Base-by-base conservation (phyloP, 2,329 filamentous ascomycete species). In the Pseudonectria buxi region DNA sequence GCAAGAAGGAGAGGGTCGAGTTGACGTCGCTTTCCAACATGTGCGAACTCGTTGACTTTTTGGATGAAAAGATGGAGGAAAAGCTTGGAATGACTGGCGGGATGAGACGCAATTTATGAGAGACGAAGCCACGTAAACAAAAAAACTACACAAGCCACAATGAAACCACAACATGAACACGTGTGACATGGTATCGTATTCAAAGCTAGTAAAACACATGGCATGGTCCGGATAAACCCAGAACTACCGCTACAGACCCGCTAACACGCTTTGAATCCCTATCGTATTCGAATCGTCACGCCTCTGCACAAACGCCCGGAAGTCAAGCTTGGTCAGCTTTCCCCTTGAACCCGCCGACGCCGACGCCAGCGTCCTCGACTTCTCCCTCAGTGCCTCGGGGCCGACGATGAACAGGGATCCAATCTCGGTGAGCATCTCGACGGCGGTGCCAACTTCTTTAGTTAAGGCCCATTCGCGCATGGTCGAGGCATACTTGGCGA, bases 351-450 rank as follows among this genome's bases (percentile, higher is more conserved):
- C 62, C 33, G 53, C 58, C 39, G 47, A 60, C 33, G 53, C 68
- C 38, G 59, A 59, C 43, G 56, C 69, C 40, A 83, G 61, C 40
- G 75, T 78, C 37, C 82, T 68, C 35, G 80, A 74, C 50, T 83
- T 74, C 62, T 89, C 84, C 32, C 78, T 69, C 41, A 89, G 64
- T 25, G 84, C 84, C 59, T 89, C 84, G 10, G 82, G 78, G 3
- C 87, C 86, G 53, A 98, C 86, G 45, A 98, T 94, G 58, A 98
- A 98, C 35, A 98, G 65, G 55, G 89, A 95, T 10, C 89, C 90
- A 39, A 98, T 87, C 68, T 98, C 92, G 16, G 87, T 82, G 41
- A 98, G 65, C 30, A 95, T 76, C 65, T 98, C 90, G 46, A 95
- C 76, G 35, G 78, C 76, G 15, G 72, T 72, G 48, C 76, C 74